Percentiles rank a stretch among this genome's conserved stretches.
phyloP scores from a whole-genome alignment of 306 rosid genomes.

The Prunus davidiana region DNA sequence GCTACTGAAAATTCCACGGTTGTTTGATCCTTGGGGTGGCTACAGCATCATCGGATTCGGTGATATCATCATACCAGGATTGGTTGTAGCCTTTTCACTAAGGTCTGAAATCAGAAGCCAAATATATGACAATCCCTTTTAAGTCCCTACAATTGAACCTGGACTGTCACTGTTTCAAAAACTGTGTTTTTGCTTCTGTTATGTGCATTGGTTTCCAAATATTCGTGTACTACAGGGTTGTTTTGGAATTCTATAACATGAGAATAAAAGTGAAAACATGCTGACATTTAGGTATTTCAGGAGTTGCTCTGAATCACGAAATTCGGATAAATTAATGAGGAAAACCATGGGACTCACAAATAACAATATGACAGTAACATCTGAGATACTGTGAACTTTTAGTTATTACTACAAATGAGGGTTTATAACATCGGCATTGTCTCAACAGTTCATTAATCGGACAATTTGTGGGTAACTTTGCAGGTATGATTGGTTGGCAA shows the following conservation, averaged over 20 bases:
- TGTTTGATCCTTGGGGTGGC: slow-evolving; percentile 99
- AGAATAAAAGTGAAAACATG: background rate
- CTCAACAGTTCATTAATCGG: slow-evolving; percentile 14
- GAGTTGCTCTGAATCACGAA: background rate
- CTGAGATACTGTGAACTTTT: background rate
- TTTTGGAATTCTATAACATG: no score
- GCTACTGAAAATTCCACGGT: slow-evolving; percentile 94
- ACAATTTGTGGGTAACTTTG: slow-evolving; percentile 21
- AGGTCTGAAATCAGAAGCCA: slow-evolving; percentile 51
- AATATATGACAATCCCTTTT: slow-evolving; percentile 2
- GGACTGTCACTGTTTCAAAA: background rate
- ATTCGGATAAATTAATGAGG: background rate
- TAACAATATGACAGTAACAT: background rate
- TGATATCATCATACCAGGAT: slow-evolving; percentile 94
- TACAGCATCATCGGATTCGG: slow-evolving; percentile 97
- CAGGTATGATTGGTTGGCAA: slow-evolving; percentile 96
- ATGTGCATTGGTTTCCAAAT: background rate
- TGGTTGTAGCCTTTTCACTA: slow-evolving; percentile 87
- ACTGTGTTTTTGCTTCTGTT: background rate
- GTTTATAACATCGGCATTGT: slow-evolving; percentile 8
- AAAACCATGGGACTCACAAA: slow-evolving; percentile 10
- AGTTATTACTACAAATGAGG: background rate
- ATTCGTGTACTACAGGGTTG: no score
- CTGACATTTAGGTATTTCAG: background rate
- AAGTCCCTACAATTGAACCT: background rate